Conservation (phyloP, 2,329 filamentous ascomycete genomes). For the Byssothecium circinans region DNA sequence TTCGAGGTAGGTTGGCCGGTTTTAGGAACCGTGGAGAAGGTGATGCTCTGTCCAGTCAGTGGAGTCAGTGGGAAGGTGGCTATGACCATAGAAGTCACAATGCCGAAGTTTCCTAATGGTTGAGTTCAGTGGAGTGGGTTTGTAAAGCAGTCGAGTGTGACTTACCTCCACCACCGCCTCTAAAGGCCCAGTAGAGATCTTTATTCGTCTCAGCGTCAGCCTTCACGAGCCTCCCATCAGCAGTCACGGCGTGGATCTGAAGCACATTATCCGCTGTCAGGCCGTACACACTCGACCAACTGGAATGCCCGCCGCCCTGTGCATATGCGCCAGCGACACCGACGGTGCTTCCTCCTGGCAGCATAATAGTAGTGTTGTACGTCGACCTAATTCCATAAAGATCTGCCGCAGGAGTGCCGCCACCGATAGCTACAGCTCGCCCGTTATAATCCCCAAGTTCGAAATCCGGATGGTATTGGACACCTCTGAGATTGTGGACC, state of each 20-base stretch:
- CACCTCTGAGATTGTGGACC: constrained; percentile 24
- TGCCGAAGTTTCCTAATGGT: constrained; percentile 28
- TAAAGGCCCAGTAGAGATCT: constrained; percentile 31
- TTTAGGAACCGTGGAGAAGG: constrained; percentile 21
- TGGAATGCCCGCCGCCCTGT: constrained; percentile 56
- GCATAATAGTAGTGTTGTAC: constrained; percentile 52
- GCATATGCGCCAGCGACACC: constrained; percentile 47
- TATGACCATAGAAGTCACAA: constrained; percentile 28
- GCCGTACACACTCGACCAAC: constrained; percentile 49
- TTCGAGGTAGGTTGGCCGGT: constrained; percentile 8
- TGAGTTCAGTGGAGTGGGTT: not conserved
- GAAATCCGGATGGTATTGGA: constrained; percentile 20
- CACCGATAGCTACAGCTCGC: constrained; percentile 53
- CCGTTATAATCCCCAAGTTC: constrained; percentile 18
- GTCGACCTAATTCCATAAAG: constrained; percentile 49
- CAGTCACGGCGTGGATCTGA: constrained; percentile 19
- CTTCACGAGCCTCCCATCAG: constrained; percentile 24
- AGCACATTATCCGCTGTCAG: constrained; percentile 28
- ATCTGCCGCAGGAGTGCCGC: constrained; percentile 55
- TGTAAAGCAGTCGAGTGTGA: not conserved
- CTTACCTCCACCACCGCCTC: constrained; percentile 32
- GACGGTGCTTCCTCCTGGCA: constrained; percentile 57
- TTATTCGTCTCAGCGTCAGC: constrained; percentile 16
- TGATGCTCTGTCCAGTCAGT: constrained; percentile 16
- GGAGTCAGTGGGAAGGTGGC: constrained; percentile 39